A percentile compares a stretch with the other conserved stretches of the same genome.
phyloP scores from a whole-genome alignment of 768 basidiomycete genomes.

The Kondoa subrosea region DNA sequence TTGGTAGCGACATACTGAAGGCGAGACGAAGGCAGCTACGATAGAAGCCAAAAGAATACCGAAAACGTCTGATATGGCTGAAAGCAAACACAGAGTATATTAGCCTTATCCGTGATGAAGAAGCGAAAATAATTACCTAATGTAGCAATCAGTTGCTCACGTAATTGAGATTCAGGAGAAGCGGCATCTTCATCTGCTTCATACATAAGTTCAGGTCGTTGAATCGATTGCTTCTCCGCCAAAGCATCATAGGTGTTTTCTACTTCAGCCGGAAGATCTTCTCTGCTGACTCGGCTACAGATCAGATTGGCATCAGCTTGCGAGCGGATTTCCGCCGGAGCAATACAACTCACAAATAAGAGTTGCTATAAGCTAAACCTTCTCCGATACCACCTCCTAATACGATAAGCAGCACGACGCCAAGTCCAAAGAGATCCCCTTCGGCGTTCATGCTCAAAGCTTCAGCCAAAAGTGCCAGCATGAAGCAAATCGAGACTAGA shows the following conservation, averaged over 20 bases:
- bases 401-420: neutral
- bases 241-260: neutral
- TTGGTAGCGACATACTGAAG: neutral
- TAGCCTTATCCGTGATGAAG: no score
- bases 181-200: slow-evolving; percentile 6
- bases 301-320: neutral
- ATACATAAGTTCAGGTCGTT: slow-evolving; percentile 5
- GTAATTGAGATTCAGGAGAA: neutral
- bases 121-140: no score
- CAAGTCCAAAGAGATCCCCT: neutral
- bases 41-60: slow-evolving; percentile 1
- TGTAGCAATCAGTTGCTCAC: neutral
- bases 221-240: neutral
- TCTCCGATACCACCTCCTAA: neutral
- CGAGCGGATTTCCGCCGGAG: no score
- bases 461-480: neutral
- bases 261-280: neutral
- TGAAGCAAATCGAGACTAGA: neutral
- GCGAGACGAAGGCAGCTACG: neutral
- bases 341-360: neutral
- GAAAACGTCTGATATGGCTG: neutral
- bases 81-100: no score
- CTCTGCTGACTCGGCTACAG: slow-evolving; percentile 1
- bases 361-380: neutral
- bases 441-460: neutral